Evolutionary conservation across 2,329 filamentous ascomycete species (phyloP), one percentile per base, ranked within the genome.

Genomic region (Mycosphaerella sp.): DNA sequence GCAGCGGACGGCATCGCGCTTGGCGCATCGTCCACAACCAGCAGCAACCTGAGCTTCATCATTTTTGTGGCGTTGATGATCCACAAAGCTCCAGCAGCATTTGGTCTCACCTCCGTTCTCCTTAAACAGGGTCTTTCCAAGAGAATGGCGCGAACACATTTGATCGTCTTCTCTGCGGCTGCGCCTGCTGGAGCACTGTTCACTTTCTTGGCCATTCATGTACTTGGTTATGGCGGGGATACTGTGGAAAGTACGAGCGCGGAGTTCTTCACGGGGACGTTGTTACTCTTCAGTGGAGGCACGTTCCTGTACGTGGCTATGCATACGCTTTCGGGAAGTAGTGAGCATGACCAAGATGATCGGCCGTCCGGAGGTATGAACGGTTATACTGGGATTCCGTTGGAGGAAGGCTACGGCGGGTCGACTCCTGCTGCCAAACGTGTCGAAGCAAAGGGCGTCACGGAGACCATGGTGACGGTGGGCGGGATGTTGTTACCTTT

Each of bases 261-360:
- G 50, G 81, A 84, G 62, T 96, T 89, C 83, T 90, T 87, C 75
- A 97, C 91, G 0, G 93, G 93, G 18, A 88, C 95, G 76, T 73
- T 97, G 39, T 74, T 98, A 7, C 74, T 97, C n/a, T 98, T 98
- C 67, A 95, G 89, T 0, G 93, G 86, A 0, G 93, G 93, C 13
- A 98, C 93, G 0, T 98, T 98, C 66, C 71, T 98, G 85, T 96
- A 97, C 65, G 93, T 98, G 39, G 93, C 93, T 1, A 96, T 97
- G 90, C 93, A 98, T 66, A 89, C 90, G 0, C 95, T 97, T 89
- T 87, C 94, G 66, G 90, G 95, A 64, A 80, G 84, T 17, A 59
- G 59, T 6, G 59, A 68, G 77, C 81, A 45, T 81, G 80, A 63
- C 62, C 73, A 6, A 39, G 36, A 41, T 0, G 60, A 59, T 10